Evolutionary conservation across 139 green algal species (phyloP).

Genomic region (Eudorina sp.): DNA sequence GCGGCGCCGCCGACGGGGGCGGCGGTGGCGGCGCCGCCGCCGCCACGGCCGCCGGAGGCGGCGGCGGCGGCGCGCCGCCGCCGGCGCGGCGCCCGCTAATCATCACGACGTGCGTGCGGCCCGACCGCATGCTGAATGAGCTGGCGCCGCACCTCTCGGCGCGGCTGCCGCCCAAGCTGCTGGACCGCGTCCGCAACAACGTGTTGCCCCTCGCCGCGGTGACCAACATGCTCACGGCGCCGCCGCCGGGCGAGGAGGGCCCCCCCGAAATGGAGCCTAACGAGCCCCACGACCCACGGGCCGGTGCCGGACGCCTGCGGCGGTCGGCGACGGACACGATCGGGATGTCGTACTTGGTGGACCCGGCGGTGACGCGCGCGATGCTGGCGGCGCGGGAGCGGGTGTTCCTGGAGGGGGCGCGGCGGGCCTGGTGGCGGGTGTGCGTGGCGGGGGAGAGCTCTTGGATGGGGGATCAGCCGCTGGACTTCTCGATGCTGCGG

Average conservation of each 20-base stretch:
- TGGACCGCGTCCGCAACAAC: too few species aligned
- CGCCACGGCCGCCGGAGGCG: not conserved
- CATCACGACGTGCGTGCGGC: not conserved
- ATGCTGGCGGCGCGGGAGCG: not conserved
- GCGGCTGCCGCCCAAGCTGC: not conserved
- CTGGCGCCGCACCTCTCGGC: not conserved
- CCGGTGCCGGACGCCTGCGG: too few species aligned
- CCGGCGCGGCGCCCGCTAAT: not conserved
- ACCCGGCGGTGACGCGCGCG: not conserved
- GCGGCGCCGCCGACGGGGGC: not conserved
- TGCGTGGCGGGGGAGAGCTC: not conserved
- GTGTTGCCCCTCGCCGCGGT: too few species aligned
- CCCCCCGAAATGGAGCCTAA: too few species aligned
- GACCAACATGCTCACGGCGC: too few species aligned
- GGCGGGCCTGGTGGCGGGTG: not conserved
- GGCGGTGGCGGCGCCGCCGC: not conserved
- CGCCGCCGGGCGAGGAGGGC: too few species aligned
- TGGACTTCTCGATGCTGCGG: slow-evolving; percentile 8
- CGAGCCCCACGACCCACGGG: too few species aligned
- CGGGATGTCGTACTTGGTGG: too few species aligned
- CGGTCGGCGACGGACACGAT: too few species aligned
- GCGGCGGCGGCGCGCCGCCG: not conserved
- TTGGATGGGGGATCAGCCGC: not conserved
- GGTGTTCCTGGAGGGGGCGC: not conserved
- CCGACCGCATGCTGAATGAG: too few species aligned